These are phyloP conservation scores for Botrytis deweyae DNA, from an alignment of 2,329 filamentous ascomycete species.

Conservation along the genomic window DNA sequence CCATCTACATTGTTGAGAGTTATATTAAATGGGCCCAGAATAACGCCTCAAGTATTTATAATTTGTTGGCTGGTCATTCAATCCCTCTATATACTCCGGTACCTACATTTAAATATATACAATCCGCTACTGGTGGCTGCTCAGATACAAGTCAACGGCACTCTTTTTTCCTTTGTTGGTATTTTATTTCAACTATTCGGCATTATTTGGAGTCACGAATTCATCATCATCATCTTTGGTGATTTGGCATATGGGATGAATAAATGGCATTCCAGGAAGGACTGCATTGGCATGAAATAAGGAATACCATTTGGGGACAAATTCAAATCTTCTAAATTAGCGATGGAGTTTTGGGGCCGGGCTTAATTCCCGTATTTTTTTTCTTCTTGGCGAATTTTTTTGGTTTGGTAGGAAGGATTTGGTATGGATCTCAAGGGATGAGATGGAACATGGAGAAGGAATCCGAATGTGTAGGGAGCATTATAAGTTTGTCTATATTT, in stretches of 20 bases:
- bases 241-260: conserved; percentile 1
- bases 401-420: neutral
- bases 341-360: conserved; percentile 16
- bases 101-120: neutral
- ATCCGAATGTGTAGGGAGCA: neutral
- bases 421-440: neutral
- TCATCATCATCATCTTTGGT: neutral
- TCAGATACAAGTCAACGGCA: neutral
- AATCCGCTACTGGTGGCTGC: neutral
- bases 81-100: too few relatives aligned
- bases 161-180: neutral
- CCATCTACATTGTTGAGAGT: neutral
- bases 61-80: neutral
- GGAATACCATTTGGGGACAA: neutral
- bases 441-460: neutral
- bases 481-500: conserved; percentile 9
- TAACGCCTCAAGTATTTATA: neutral
- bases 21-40: neutral
- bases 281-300: neutral
- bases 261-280: conserved; percentile 3
- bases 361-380: neutral
- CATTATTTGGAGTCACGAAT: conserved; percentile 10
- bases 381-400: neutral
- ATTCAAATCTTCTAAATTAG: conserved; percentile 2
- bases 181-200: neutral